These are phyloP conservation scores for Pichia sp. DNA, from an alignment of 1,139 yeast species.

Conservation along the genomic window DNA sequence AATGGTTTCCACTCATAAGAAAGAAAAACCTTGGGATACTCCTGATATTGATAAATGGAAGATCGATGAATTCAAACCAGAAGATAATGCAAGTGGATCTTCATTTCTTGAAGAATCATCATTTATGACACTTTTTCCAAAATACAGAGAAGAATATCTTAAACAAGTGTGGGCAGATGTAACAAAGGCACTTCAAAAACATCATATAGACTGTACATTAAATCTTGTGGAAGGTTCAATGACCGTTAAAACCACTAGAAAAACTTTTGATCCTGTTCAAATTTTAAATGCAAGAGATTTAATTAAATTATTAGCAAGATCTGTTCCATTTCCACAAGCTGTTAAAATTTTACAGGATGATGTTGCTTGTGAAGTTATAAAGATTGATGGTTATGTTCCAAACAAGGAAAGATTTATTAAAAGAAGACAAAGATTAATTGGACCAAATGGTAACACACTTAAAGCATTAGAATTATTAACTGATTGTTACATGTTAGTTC, in stretches of 20 bases:
- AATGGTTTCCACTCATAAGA: slow-evolving; percentile 90
- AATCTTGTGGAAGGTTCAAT: slow-evolving; percentile 95
- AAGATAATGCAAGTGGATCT: slow-evolving; percentile 78
- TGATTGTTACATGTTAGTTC: slow-evolving; percentile 89
- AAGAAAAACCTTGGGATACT: slow-evolving; percentile 98
- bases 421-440: slow-evolving; percentile 93
- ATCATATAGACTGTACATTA: slow-evolving; percentile 72
- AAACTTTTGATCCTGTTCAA: slow-evolving; percentile 92
- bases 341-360: slow-evolving; percentile 87
- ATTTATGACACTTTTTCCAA: slow-evolving; percentile 92
- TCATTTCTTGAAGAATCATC: slow-evolving; percentile 93
- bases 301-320: slow-evolving; percentile 87
- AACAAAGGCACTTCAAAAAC: slow-evolving; percentile 66
- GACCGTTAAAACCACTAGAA: slow-evolving; percentile 94
- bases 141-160: slow-evolving; percentile 87
- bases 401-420: slow-evolving; percentile 92
- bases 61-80: slow-evolving; percentile 82
- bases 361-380: slow-evolving; percentile 91
- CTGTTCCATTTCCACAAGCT: slow-evolving; percentile 97
- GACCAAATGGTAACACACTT: slow-evolving; percentile 94
- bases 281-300: slow-evolving; percentile 92
- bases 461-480: slow-evolving; percentile 92
- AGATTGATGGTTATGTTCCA: slow-evolving; percentile 82
- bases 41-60: slow-evolving; percentile 94
- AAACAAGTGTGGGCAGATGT: slow-evolving; percentile 93